Conservation (phyloP, 176 grass and related monocot genomes). For the Chrysopogon serrulatus region DNA sequence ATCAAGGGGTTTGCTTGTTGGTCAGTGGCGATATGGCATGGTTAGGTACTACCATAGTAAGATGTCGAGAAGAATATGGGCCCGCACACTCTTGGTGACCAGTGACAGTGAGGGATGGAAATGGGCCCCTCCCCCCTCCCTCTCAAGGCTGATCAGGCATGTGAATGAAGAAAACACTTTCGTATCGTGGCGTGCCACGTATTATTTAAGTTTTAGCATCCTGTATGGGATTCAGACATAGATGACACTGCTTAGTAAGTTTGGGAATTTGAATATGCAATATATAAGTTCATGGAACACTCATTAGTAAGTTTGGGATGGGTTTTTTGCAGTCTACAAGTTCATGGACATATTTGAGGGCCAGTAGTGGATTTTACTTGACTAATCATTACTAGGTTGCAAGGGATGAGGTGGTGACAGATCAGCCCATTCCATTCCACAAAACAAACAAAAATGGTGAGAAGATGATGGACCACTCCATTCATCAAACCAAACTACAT, state of each 20-base stretch:
- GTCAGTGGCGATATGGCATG: neutral
- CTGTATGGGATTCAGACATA: neutral
- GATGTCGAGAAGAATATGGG: neutral
- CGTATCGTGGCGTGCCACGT: neutral
- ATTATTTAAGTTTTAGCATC: neutral
- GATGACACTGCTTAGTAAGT: neutral
- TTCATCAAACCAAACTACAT: neutral
- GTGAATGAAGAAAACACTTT: neutral
- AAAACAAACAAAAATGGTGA: neutral
- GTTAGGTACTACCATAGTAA: neutral
- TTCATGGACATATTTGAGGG: neutral
- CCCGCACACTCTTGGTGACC: neutral
- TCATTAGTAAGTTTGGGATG: neutral
- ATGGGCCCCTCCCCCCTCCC: neutral
- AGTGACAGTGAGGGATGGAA: neutral
- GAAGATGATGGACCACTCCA: neutral
- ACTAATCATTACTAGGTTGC: neutral
- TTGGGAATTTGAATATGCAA: neutral
- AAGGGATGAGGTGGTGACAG: neutral
- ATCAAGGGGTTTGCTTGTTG: neutral
- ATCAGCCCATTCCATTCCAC: neutral
- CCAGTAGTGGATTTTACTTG: neutral
- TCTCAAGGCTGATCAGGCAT: neutral
- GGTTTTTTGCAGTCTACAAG: neutral
- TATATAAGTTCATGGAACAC: neutral